A percentile compares a stretch with the other conserved stretches of the same genome.
Evolutionary conservation across 495 filamentous ascomycete species (phyloP).

Genomic region (Poronia punctata): DNA sequence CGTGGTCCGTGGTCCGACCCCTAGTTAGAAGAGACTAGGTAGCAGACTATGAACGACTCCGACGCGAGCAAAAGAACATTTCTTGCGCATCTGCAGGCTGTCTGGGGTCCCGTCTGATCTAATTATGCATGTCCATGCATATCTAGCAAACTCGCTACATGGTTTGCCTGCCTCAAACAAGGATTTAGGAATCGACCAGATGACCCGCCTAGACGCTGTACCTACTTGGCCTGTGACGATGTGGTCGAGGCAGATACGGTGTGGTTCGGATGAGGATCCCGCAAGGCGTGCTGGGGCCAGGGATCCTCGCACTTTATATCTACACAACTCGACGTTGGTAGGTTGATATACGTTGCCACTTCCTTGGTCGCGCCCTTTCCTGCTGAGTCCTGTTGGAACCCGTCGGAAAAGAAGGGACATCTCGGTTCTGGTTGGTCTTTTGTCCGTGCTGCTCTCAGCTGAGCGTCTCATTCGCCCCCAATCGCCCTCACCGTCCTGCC

Average conservation of each 20-base stretch:
- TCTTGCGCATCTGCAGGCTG: not conserved
- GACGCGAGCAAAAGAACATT: no score
- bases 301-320: not conserved
- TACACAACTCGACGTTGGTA: slow-evolving; percentile 16
- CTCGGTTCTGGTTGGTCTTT: slow-evolving; percentile 16
- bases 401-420: not conserved
- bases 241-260: slow-evolving; percentile 3
- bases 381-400: slow-evolving; percentile 4
- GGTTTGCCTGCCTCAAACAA: no score
- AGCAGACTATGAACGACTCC: no score
- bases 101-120: not conserved
- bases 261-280: not conserved
- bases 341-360: slow-evolving; percentile 20
- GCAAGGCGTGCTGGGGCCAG: not conserved
- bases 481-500: slow-evolving; percentile 4
- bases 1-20: no score
- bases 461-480: slow-evolving; percentile 12
- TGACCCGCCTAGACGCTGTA: slow-evolving; percentile 5
- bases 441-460: slow-evolving; percentile 20
- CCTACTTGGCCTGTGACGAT: not conserved
- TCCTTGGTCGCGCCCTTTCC: slow-evolving; percentile 11
- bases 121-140: no score
- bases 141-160: no score
- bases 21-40: no score
- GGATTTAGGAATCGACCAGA: slow-evolving; percentile 5